Conservation (phyloP, 2,329 filamentous ascomycete species). For the Alternaria infectoria region DNA sequence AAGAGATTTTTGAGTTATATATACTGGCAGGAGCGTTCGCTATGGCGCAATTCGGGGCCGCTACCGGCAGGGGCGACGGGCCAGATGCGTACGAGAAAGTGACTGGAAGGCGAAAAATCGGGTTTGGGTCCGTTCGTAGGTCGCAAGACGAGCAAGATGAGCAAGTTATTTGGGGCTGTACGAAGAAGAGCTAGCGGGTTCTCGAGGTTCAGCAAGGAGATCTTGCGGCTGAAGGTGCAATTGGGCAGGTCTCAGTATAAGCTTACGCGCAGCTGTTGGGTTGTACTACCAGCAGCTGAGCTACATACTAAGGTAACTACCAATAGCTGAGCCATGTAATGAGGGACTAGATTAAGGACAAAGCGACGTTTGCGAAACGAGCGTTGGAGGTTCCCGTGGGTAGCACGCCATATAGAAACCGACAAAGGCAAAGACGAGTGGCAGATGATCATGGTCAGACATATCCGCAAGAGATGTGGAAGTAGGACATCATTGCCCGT, state of each 20-base stretch:
- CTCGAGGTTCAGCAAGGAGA: neutral
- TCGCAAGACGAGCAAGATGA: neutral
- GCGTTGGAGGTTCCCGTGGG: neutral
- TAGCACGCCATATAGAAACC: neutral
- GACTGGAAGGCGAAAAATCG: neutral
- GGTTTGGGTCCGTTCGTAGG: neutral
- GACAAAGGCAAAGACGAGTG: neutral
- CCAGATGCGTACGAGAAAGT: neutral
- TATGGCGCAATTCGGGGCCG: neutral
- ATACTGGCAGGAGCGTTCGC: neutral
- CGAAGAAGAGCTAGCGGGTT: slow-evolving; percentile 3
- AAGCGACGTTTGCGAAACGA: neutral
- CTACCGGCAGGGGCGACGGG: neutral
- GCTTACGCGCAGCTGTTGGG: slow-evolving; percentile 11
- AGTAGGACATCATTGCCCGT: neutral
- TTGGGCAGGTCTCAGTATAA: slow-evolving; percentile 18
- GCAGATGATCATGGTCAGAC: neutral
- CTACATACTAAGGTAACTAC: neutral
- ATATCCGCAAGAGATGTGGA: neutral
- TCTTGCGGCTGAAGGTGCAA: slow-evolving; percentile 10
- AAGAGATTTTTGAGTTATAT: neutral
- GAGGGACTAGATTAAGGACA: neutral
- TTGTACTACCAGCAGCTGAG: slow-evolving; percentile 3
- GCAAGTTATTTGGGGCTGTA: slow-evolving; percentile 1
- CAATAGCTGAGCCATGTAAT: neutral